phyloP scores from a whole-genome alignment of 768 basidiomycete species.

The Dioszegia crocea region DNA sequence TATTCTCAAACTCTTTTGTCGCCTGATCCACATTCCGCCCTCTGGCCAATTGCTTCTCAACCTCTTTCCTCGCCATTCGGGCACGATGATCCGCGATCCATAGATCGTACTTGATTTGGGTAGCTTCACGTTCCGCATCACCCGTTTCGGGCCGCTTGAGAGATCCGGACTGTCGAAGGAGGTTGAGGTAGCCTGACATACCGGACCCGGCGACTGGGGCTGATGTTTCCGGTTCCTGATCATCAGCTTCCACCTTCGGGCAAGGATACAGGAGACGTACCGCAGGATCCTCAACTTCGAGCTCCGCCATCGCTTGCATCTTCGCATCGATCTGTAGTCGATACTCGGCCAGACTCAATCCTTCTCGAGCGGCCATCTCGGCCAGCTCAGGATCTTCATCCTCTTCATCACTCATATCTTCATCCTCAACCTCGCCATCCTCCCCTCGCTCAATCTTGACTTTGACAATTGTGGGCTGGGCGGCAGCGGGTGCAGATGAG shows the following conservation, averaged over 20 bases:
- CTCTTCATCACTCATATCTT: slow-evolving; percentile 75
- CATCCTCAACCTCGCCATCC: slow-evolving; percentile 66
- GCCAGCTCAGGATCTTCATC: slow-evolving; percentile 58
- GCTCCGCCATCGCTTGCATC: slow-evolving; percentile 69
- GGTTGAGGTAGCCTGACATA: slow-evolving; percentile 79
- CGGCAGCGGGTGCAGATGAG: neutral
- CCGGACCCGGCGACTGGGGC: slow-evolving; percentile 79
- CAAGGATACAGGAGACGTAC: slow-evolving; percentile 28
- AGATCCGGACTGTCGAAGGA: slow-evolving; percentile 89
- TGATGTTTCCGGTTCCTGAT: slow-evolving; percentile 40
- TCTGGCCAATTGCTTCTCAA: slow-evolving; percentile 69
- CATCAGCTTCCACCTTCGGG: neutral
- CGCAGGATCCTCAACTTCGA: slow-evolving; percentile 57
- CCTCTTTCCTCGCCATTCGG: slow-evolving; percentile 69
- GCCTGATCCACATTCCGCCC: slow-evolving; percentile 81
- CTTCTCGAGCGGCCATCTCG: slow-evolving; percentile 49
- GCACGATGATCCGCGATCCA: slow-evolving; percentile 86
- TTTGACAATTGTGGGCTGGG: slow-evolving; percentile 27
- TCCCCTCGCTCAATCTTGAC: slow-evolving; percentile 53
- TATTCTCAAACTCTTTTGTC: slow-evolving; percentile 89
- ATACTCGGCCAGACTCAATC: slow-evolving; percentile 48
- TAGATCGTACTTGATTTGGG: slow-evolving; percentile 76
- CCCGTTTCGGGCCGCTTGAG: slow-evolving; percentile 64
- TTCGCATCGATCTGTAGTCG: slow-evolving; percentile 59
- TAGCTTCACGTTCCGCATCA: slow-evolving; percentile 68